A percentile compares a stretch with the other conserved stretches of the same genome.
Evolutionary conservation across 2,329 filamentous ascomycete species (phyloP).

Genomic region (Didymella pomorum): DNA sequence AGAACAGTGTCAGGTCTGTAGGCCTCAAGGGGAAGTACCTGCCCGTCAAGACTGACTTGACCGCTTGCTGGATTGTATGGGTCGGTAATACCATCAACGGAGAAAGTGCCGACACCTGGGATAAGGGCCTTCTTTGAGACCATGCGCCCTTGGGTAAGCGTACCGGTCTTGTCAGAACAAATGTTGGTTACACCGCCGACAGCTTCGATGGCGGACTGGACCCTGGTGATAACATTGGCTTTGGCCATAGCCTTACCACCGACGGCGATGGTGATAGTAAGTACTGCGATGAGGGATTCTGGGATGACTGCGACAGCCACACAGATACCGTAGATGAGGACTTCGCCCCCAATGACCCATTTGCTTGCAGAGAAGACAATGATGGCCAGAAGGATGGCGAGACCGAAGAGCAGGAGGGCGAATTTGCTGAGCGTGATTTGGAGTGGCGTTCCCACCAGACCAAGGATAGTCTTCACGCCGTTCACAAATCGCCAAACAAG

Average conservation of each 20-base stretch:
- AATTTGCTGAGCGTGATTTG: slow-evolving; percentile 87
- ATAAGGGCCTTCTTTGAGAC: slow-evolving; percentile 51
- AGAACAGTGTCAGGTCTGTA: slow-evolving; percentile 33
- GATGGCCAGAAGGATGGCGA: slow-evolving; percentile 74
- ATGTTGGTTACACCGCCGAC: slow-evolving; percentile 54
- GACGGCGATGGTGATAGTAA: slow-evolving; percentile 70
- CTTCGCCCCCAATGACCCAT: slow-evolving; percentile 52
- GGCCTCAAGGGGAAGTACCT: slow-evolving; percentile 36
- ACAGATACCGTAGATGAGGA: slow-evolving; percentile 59
- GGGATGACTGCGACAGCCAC: slow-evolving; percentile 58
- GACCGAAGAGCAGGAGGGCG: slow-evolving; percentile 78
- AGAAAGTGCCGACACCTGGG: slow-evolving; percentile 44
- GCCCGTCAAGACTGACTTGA: slow-evolving; percentile 41
- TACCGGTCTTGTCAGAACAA: slow-evolving; percentile 53
- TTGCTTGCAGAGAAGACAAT: slow-evolving; percentile 72
- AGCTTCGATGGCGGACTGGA: slow-evolving; percentile 51
- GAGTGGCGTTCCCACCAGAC: slow-evolving; percentile 80
- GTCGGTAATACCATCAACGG: slow-evolving; percentile 46
- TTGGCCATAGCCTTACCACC: slow-evolving; percentile 54
- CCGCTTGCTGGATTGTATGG: slow-evolving; percentile 49
- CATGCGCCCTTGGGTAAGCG: slow-evolving; percentile 53
- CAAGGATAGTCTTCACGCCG: slow-evolving; percentile 62
- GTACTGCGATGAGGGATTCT: slow-evolving; percentile 67
- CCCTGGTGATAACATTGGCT: slow-evolving; percentile 52
- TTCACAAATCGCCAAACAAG: slow-evolving; percentile 43